A percentile compares a stretch with the other conserved stretches of the same genome.
These are phyloP conservation scores for Boletus subcaerulescens DNA, from an alignment of 768 basidiomycete species.

Conservation along the genomic window DNA sequence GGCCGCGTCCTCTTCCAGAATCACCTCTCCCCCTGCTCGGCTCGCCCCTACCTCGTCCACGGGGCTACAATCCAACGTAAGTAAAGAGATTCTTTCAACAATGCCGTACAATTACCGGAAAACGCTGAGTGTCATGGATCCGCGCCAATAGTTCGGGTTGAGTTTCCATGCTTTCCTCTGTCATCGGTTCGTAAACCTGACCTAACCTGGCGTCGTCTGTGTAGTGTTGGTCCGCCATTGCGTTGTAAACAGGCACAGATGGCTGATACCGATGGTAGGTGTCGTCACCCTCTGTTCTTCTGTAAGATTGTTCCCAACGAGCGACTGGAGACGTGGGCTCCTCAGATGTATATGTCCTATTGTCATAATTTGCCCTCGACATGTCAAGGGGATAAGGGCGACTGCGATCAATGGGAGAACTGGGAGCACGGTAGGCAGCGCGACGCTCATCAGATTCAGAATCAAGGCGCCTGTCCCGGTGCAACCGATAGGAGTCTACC, in stretches of 20 bases:
- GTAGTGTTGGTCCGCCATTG: slow-evolving; percentile 4
- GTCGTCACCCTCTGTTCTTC: slow-evolving; percentile 15
- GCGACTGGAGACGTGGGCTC: background rate
- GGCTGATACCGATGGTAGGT: slow-evolving; percentile 12
- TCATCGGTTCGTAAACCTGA: slow-evolving; percentile 10
- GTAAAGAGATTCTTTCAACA: background rate
- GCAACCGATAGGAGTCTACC: slow-evolving; percentile 4
- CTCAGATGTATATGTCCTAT: background rate
- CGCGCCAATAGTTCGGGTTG: slow-evolving; percentile 24
- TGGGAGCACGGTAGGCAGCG: slow-evolving; percentile 1
- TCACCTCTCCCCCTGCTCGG: slow-evolving; percentile 20
- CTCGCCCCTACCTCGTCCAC: slow-evolving; percentile 23
- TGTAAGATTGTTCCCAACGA: slow-evolving; percentile 10
- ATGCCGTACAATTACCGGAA: slow-evolving; percentile 18
- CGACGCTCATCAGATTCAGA: slow-evolving; percentile 16
- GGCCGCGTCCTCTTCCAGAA: slow-evolving; percentile 20
- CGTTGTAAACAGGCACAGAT: background rate
- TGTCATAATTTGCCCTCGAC: slow-evolving; percentile 8
- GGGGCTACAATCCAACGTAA: slow-evolving; percentile 13
- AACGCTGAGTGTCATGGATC: slow-evolving; percentile 19
- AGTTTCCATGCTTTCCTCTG: slow-evolving; percentile 10
- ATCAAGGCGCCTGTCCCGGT: slow-evolving; percentile 10
- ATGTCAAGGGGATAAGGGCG: slow-evolving; percentile 6
- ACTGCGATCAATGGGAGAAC: slow-evolving; percentile 6
- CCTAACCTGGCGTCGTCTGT: slow-evolving; percentile 4